Base-by-base conservation (phyloP, 495 filamentous ascomycete species). In the Tuber melanosporum region DNA sequence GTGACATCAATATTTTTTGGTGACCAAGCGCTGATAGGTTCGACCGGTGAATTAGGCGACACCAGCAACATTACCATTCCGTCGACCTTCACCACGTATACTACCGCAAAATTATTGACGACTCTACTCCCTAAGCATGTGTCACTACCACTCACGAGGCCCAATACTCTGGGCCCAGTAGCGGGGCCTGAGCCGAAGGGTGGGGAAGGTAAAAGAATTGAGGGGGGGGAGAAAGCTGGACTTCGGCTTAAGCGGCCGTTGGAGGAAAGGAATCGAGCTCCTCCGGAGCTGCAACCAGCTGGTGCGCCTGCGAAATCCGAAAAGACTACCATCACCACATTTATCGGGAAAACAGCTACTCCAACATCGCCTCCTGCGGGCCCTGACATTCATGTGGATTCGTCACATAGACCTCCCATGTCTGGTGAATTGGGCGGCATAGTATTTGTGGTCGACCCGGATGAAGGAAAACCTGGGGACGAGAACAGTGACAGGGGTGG, bases 21-120 rank as follows among this genome's bases (percentile, higher is more conserved):
- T 66, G 73, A 71, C 71, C 43, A 17, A 32, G n/a, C 36, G 26
- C 73, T 49, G 44, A 36, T 57, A 72, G 74, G 57, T 69, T 39
- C 26, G 26, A 71, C 44, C 71, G 41, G 39, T 66, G 52, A 46
- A 36, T 66, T 74, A 83, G 95, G 95, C 41, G 94, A 98, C 84
- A 97, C 94, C 5, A 96, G 93, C 45, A 97, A 99, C 80, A 88
- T 98, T 77, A 92, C 93, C 3, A 98, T 98, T 71, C 94, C 95
- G 7, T 92, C 96, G 1, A 85, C 98, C 19, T 99, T 99, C 83
- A 98, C 95, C 0, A 97, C 95, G 2, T 89, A 94, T 80, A 99
- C 93, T 8, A 98, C 94, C 12, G 95, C 96, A 3, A 94, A 97
- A 83, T 87, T 99, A 26, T 87, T 99, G 9, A 97, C 95, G 2